Evolutionary conservation across 2,329 filamentous ascomycete genomes (phyloP).

Genomic region (Ambrosiella cleistominuta): DNA sequence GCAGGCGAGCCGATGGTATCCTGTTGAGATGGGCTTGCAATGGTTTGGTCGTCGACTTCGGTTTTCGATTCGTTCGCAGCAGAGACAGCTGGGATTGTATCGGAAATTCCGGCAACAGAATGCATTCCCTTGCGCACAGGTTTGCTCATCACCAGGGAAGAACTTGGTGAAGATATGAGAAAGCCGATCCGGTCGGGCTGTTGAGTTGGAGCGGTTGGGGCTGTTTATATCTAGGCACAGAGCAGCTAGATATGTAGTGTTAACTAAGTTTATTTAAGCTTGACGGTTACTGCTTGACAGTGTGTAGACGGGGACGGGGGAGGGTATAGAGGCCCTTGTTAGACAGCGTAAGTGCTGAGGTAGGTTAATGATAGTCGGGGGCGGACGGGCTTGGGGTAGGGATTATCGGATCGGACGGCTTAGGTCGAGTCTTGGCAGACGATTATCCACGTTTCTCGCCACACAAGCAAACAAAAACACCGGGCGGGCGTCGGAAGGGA

Average conservation of each 20-base stretch:
- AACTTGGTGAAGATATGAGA: neutral
- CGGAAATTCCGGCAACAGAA: neutral
- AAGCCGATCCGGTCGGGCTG: neutral
- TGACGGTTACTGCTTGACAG: neutral
- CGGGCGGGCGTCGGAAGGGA: neutral
- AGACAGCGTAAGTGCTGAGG: neutral
- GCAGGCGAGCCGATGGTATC: conserved; percentile 23
- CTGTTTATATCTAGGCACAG: too few species aligned
- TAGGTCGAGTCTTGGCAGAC: conserved; percentile 6
- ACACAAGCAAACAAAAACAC: conserved; percentile 1
- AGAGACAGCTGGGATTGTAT: neutral
- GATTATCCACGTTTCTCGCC: neutral
- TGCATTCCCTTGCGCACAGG: conserved; percentile 2
- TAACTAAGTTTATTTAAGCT: neutral
- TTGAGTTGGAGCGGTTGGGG: neutral
- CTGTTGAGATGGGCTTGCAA: neutral
- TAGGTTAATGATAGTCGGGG: neutral
- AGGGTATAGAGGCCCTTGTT: neutral
- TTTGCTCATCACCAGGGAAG: neutral
- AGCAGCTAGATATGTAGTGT: too few species aligned
- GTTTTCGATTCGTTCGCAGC: neutral
- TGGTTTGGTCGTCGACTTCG: neutral
- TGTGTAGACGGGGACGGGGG: neutral
- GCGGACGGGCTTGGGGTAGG: neutral
- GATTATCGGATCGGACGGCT: conserved; percentile 7